Base-by-base conservation (phyloP, 2,329 filamentous ascomycete species). In the Fusarium albosuccineum region DNA sequence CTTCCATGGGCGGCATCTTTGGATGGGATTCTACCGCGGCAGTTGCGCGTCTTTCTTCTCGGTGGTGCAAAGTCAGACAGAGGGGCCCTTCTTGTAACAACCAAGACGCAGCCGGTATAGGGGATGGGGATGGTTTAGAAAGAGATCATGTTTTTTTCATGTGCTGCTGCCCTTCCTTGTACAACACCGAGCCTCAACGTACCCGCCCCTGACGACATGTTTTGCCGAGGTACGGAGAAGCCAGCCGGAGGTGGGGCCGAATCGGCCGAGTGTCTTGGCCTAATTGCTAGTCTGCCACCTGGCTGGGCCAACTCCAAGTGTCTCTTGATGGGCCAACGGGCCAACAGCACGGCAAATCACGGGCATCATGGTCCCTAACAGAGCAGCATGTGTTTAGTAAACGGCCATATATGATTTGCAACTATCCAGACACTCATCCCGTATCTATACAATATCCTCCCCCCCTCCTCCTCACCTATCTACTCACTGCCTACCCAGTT, bases 1-100 rank as follows among this genome's bases (percentile, higher is more conserved):
- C 75, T 22, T 76, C 75, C 57, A 64, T 61, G 22, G 63, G 52
- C 14, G 70, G 51, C 68, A 71, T 64, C 22, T 56, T 55, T 40
- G 50, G 26, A 22, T 5, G 22, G 22, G 52, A 34, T 33, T 60
- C 13, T 48, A n/a, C 29, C 17, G 49, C 33, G 22, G 33, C 44
- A 46, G 45, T 57, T 45, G 22, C 22, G 22, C 22, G 22, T 22
- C 22, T 22, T 22, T 22, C 22, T 5, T 22, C 22, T 22, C 22
- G 22, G 22, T 22, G 22, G 22, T 22, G 22, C 22, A 22, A 22
- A 22, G 22, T 22, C 22, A 22, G 22, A 22, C 22, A 4, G 22
- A 22, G 22, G 22, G 22, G 22, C 22, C 22, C 22, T 22, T 22
- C 22, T 22, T 22, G 22, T 22, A 22, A 22, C 22, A 22, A 22